Base-by-base conservation (phyloP, 2,329 filamentous ascomycete species). In the Clonostachys chloroleuca region DNA sequence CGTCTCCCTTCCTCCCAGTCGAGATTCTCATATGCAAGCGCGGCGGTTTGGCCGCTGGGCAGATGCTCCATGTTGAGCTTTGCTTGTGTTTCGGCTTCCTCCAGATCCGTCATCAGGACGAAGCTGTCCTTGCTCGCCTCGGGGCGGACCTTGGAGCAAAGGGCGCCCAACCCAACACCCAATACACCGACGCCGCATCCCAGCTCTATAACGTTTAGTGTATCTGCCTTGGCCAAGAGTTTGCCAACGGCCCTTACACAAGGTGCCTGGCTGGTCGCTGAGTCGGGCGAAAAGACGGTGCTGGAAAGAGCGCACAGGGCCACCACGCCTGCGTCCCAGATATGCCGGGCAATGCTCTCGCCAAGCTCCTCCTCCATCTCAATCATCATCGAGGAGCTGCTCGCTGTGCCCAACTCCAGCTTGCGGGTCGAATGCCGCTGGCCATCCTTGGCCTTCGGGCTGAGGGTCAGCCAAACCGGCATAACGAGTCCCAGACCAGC, bases 281-380 rank as follows among this genome's bases (percentile, higher is more conserved):
- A 53, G n/a, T 53, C 50, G 6, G 61, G 59, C 12, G 57, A 51
- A 6, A 54, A 53, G 37, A 59, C 59, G 4, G 58, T 56, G 12
- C 58, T 60, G 6, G 58, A 60, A 30, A 69, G 54, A 39, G 59
- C 60, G 20, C 62, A 63, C 16, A 66, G 53, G 2, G 73, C 70
- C 6, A 76, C 64, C 10, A 81, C 62, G 1, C 79, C 79, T 2
- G 71, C 78, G 45, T 83, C 79, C 79, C 79, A 83, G 6, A 82
- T 66, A 50, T 82, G 78, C 4, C 78, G 71, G 1, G 78, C 78
- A 47, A 83, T 81, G 55, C 77, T 81, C 60, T 82, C 78, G 13
- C 77, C 78, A 10, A 82, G 72, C 45, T 81, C 77, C 50, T 83
- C 80, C 46, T 77, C 73, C 5, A 81, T 61, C 30, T 72, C 65